phyloP scores from a whole-genome alignment of 495 filamentous ascomycete species.

The Penicillium simplicissimum region DNA sequence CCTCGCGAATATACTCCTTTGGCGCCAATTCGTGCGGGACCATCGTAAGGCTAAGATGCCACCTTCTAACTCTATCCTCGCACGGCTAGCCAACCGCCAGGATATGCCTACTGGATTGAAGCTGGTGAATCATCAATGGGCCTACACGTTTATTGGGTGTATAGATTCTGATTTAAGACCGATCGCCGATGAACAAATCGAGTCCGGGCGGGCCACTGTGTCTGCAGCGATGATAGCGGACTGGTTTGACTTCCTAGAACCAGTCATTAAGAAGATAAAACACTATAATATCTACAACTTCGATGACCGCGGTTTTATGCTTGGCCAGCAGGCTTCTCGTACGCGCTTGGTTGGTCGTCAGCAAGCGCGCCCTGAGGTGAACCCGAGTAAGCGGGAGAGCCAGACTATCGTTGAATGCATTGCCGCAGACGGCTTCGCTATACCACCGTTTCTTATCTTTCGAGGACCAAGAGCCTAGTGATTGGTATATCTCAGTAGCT shows the following conservation, averaged over 20 bases:
- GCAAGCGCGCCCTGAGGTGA: not conserved
- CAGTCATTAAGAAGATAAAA: not conserved
- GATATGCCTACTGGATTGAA: not conserved
- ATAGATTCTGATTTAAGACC: not conserved
- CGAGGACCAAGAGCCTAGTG: not conserved
- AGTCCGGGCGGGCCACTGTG: not conserved
- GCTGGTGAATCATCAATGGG: not conserved
- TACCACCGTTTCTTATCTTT: not conserved
- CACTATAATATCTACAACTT: slow-evolving; percentile 6
- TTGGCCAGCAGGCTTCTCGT: not conserved
- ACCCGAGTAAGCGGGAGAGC: not conserved
- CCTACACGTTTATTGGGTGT: not conserved
- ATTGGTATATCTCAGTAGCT: not conserved
- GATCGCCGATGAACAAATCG: not conserved
- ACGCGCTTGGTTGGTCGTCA: not conserved
- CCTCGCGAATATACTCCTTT: not conserved
- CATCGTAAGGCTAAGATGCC: not conserved
- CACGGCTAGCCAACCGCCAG: not conserved
- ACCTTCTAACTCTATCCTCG: not conserved
- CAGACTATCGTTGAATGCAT: not conserved
- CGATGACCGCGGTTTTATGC: slow-evolving; percentile 3
- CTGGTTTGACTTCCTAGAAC: slow-evolving; percentile 3
- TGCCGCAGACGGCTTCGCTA: not conserved
- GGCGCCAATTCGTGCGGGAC: not conserved
- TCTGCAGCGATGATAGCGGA: not conserved